phyloP scores from a whole-genome alignment of 2,329 filamentous ascomycete genomes.

The Ophiostoma sp. region DNA sequence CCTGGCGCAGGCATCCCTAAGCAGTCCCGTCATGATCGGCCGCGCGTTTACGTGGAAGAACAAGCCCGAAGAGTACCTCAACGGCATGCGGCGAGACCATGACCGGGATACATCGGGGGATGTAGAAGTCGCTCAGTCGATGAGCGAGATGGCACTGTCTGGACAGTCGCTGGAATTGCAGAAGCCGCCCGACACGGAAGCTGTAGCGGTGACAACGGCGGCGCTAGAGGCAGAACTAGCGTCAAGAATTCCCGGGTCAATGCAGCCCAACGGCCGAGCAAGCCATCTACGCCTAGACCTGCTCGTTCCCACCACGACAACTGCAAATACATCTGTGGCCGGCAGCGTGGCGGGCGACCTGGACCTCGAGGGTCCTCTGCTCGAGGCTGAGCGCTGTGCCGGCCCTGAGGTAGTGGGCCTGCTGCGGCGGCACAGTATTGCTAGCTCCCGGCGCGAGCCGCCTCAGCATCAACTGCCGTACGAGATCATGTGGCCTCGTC shows the following conservation, averaged over 20 bases:
- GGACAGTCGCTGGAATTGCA: background rate
- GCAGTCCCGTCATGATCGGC: constrained; percentile 41
- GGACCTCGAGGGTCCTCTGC: constrained; percentile 50
- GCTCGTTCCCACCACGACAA: constrained; percentile 33
- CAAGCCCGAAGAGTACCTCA: constrained; percentile 56
- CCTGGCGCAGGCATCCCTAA: constrained; percentile 37
- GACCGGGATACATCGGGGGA: background rate
- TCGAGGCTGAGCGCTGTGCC: constrained; percentile 44
- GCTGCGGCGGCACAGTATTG: constrained; percentile 58
- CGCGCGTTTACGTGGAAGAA: constrained; percentile 60
- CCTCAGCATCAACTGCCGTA: background rate
- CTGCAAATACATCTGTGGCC: constrained; percentile 49
- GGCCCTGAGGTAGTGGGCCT: constrained; percentile 42
- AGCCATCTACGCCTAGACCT: constrained; percentile 43
- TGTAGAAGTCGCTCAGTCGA: background rate
- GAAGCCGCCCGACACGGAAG: constrained; percentile 14
- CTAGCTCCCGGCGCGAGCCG: constrained; percentile 30
- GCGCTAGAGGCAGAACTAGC: constrained; percentile 19
- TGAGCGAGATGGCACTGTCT: background rate
- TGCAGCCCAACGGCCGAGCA: constrained; percentile 29
- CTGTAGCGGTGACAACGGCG: constrained; percentile 20
- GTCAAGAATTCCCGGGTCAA: background rate
- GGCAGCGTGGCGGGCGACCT: constrained; percentile 47
- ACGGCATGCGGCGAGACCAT: constrained; percentile 34
- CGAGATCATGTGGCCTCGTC: constrained; percentile 54